A percentile compares a stretch with the other conserved stretches of the same genome.
Conservation (phyloP, 2,329 filamentous ascomycete genomes). For the Dothistroma pini region DNA sequence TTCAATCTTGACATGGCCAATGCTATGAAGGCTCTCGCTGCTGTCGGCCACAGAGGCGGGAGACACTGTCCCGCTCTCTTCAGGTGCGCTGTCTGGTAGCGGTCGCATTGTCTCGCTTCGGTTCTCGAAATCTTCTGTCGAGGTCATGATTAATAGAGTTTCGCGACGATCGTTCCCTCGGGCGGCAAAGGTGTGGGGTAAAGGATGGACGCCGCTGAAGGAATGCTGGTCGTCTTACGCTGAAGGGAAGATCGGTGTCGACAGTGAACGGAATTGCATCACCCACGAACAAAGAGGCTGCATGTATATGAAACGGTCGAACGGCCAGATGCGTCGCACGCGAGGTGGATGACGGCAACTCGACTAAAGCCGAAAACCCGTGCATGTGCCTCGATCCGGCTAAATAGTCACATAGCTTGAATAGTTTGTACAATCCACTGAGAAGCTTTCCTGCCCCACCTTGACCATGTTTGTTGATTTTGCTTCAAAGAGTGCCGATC, state of each 20-base stretch:
- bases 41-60: background rate
- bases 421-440: background rate
- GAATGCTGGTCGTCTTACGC: background rate
- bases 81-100: background rate
- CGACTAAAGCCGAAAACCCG: background rate
- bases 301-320: constrained; percentile 1
- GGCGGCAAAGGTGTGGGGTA: background rate
- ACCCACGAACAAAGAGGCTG: background rate
- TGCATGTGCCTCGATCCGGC: background rate
- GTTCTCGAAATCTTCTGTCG: background rate
- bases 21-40: background rate
- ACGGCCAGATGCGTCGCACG: background rate
- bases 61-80: background rate
- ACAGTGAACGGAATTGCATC: background rate
- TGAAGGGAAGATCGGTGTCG: background rate
- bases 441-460: background rate
- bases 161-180: background rate
- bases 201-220: background rate
- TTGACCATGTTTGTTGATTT: background rate
- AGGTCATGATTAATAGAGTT: background rate
- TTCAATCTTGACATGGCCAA: background rate
- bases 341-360: background rate
- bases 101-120: background rate
- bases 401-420: background rate
- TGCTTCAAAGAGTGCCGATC: background rate